Percentiles rank a stretch among this genome's conserved stretches.
Conservation (phyloP, 2,329 filamentous ascomycete species). For the Dendrostoma leiphaemia region DNA sequence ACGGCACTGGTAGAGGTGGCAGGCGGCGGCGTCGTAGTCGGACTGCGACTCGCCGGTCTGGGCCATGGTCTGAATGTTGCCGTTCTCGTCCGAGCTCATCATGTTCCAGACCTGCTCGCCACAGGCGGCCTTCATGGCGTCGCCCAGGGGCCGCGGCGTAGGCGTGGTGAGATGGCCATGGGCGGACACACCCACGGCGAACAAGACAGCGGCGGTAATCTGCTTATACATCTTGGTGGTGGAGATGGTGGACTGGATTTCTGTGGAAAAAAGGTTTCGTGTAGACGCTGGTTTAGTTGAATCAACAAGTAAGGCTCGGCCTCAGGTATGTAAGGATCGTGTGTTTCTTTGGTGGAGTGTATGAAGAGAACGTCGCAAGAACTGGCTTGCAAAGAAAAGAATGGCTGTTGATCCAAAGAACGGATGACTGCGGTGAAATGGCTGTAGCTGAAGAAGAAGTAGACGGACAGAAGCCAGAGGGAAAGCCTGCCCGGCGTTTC, state of each 20-base stretch:
- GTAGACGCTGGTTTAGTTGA: neutral
- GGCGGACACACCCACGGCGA: conserved; percentile 43
- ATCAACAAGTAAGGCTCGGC: conserved; percentile 17
- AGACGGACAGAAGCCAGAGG: neutral
- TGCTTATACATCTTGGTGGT: conserved; percentile 20
- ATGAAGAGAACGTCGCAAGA: conserved; percentile 16
- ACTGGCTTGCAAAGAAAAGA: conserved; percentile 20
- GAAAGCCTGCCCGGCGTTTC: neutral
- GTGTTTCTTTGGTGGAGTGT: neutral
- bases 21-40: conserved; percentile 46
- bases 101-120: conserved; percentile 53
- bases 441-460: conserved; percentile 15
- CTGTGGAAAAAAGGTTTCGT: neutral
- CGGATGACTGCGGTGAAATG: conserved; percentile 12
- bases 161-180: conserved; percentile 53
- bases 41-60: conserved; percentile 44
- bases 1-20: conserved; percentile 56
- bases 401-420: conserved; percentile 16
- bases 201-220: conserved; percentile 26
- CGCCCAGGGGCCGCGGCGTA: conserved; percentile 45
- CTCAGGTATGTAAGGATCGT: conserved; percentile 13
- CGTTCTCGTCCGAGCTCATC: conserved; percentile 51
- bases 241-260: neutral
- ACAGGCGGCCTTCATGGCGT: conserved; percentile 50
- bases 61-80: conserved; percentile 55